Conservation (phyloP, 495 filamentous ascomycete species). For the Articulospora tetracladia region DNA sequence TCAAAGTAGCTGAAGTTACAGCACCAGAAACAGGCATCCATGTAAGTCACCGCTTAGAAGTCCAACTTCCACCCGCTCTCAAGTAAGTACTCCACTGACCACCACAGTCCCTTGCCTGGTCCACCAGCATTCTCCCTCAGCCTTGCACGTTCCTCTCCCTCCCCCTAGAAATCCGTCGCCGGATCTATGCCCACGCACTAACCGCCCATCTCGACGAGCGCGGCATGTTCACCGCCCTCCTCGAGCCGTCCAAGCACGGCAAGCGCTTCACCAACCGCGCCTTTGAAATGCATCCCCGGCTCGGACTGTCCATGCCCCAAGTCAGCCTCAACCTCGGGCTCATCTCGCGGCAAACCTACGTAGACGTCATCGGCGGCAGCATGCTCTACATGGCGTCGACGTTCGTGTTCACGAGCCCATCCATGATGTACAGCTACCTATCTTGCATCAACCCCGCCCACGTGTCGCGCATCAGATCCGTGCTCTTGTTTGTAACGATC, state of each 20-base stretch:
- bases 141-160: background rate
- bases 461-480: background rate
- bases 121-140: background rate
- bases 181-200: background rate
- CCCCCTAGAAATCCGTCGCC: background rate
- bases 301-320: background rate
- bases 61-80: background rate
- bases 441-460: background rate
- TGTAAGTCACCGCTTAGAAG: background rate
- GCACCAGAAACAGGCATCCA: slow-evolving; percentile 1
- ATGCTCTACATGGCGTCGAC: background rate
- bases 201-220: background rate
- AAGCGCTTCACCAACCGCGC: background rate
- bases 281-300: background rate
- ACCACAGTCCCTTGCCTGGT: background rate
- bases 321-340: background rate
- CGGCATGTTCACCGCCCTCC: background rate
- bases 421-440: background rate
- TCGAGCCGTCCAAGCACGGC: background rate
- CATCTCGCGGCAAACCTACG: background rate
- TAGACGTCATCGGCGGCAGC: background rate
- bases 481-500: background rate
- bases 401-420: background rate
- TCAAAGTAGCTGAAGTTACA: background rate
- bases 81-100: background rate